Evolutionary conservation across 2,329 filamentous ascomycete species (phyloP), one percentile per base, ranked within the genome.

Genomic region (Orbilia javanica): DNA sequence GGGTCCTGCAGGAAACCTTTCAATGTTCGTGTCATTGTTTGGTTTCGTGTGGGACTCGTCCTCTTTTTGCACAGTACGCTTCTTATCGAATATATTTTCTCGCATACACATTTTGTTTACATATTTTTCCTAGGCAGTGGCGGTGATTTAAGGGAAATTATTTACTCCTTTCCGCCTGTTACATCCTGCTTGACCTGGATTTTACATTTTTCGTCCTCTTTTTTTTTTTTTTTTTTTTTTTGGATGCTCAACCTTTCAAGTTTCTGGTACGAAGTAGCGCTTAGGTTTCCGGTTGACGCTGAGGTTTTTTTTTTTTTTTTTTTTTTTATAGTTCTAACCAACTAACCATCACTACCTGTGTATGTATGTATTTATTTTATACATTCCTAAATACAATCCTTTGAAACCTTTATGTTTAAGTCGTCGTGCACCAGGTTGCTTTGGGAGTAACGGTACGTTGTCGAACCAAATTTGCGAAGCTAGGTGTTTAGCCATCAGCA

Each of bases 1-100:
- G 62, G 6, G 69, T 66, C 69, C 66, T 73, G 39, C 69, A 29
- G 62, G 69, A 73, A 73, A 73, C 69, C 20, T 29, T 20, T 53
- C 69, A 36, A 73, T 73, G 69, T 73, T 73, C 50, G 60, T 31
- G 42, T 73, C 69, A 73, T 73, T 39, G 69, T 44, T 53, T 13
- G 52, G 60, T 73, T 73, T 73, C 69, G 48, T 65, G 69, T 4
- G 66, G 60, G 69, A 73, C 69, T 60, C 20, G 2, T 4, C 13
- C 34, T 50, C 13, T 36, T 55, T 36, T 27, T 39, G 34, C 34
- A 13, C 34, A 25, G n/a, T 11, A 11, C 25, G 3, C 15, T n/a
- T n/a, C n/a, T n/a, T n/a, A n/a, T n/a, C n/a, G n/a, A n/a, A n/a
- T n/a, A n/a, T n/a, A n/a, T n/a, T n/a, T n/a, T n/a, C n/a, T n/a